Evolutionary conservation across 1,284 basidiomycete genomes (phyloP).

Genomic region (Grifola frondosa): DNA sequence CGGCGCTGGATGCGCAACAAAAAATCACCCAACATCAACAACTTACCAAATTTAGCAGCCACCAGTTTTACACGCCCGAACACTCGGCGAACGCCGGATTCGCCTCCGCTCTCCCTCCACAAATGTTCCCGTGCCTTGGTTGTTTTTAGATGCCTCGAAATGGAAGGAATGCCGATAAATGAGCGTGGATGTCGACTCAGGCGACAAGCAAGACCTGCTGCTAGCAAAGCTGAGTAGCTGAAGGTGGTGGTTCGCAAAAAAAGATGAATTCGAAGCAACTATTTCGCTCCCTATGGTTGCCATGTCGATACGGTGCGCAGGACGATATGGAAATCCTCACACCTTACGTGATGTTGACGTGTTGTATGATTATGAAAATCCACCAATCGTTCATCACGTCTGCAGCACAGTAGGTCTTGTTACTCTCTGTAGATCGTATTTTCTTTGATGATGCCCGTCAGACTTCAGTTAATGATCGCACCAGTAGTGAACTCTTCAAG

Average conservation of each 20-base stretch:
- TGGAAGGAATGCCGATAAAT: background rate
- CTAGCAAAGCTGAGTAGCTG: slow-evolving; percentile 1
- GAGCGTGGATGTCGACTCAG: slow-evolving; percentile 10
- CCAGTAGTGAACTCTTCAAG: no score
- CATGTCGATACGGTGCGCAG: slow-evolving; percentile 20
- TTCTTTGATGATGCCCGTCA: no score
- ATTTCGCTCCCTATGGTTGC: slow-evolving; percentile 12
- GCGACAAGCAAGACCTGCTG: slow-evolving; percentile 10
- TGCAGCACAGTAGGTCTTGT: no score
- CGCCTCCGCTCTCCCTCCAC: slow-evolving; percentile 16
- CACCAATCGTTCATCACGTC: no score
- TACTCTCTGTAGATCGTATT: no score
- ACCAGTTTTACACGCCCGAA: slow-evolving; percentile 16
- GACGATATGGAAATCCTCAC: slow-evolving; percentile 1
- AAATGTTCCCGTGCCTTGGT: slow-evolving; percentile 9
- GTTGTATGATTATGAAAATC: no score
- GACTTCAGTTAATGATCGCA: no score
- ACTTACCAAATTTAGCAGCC: slow-evolving; percentile 24
- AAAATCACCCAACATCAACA: slow-evolving; percentile 22
- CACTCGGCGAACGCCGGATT: slow-evolving; percentile 10
- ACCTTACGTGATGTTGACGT: background rate
- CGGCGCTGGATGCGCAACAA: slow-evolving; percentile 24
- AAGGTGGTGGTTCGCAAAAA: slow-evolving; percentile 21
- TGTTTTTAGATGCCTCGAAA: background rate
- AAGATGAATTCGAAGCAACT: slow-evolving; percentile 11